Base-by-base conservation (phyloP, 306 rosid genomes). In the Casuarina cunninghamiana region DNA sequence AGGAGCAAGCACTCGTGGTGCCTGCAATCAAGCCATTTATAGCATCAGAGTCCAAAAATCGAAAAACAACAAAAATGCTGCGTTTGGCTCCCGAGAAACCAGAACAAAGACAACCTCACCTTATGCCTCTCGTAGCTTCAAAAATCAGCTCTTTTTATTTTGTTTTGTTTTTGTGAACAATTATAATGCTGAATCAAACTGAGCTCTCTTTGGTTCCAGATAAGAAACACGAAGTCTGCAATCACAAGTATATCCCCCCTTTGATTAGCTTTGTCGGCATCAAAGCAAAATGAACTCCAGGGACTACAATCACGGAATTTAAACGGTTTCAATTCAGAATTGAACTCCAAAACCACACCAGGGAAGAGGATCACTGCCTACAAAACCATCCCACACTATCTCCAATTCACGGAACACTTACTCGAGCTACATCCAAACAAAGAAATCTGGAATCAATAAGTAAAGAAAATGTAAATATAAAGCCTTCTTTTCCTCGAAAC, bases 321-420 rank as follows among this genome's bases (percentile, higher is more conserved):
- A 6, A 78, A 60, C 69, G 5, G 37, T 61, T 10, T 5, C 53
- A 39, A 77, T 48, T 57, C 60, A 19, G 55, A 86, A 84, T 46
- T 62, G 48, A 74, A 75, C 73, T 46, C 63, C 8, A 58, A 80
- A 79, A 57, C 39, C 81, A 11, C 68, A 81, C 78, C 85, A 71
- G 72, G 76, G 32, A 9, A 67, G 38, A 80, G 80, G 89, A 90
- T 90, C 92, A 86, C 81, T 77, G 62, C 19, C 77, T 68, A 81
- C 26, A 63, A 6, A 69, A 32, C 26, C 75, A 13, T 26, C 65
- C 74, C 26, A 70, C 32, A 42, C 78, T 69, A 49, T 60, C 72
- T 70, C 78, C 83, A 74, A 74, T 63, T 55, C 71, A 10, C 48
- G 43, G 69, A 75, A 83, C 84, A 83, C 83, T 79, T 69, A 75